Percentiles rank a stretch among this genome's conserved stretches.
Evolutionary conservation across 768 basidiomycete genomes (phyloP).

Genomic region (Gyrodon lividus): DNA sequence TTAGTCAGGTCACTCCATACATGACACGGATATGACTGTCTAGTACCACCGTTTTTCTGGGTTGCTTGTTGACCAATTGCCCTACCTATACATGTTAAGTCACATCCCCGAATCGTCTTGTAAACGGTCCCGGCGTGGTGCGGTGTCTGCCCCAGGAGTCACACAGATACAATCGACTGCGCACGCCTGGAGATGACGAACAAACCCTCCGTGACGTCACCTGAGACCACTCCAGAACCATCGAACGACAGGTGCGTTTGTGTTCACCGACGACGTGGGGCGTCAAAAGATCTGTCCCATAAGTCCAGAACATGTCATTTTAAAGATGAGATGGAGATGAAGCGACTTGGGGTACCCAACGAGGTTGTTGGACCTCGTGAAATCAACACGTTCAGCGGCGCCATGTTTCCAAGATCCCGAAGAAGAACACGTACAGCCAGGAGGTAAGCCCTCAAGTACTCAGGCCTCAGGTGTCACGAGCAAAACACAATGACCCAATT

Average conservation of each 20-base stretch:
- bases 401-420: conserved; percentile 17
- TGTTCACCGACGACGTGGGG: not conserved
- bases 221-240: conserved; percentile 5
- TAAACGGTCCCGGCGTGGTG: conserved; percentile 23
- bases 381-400: conserved; percentile 13
- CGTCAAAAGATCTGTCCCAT: not conserved
- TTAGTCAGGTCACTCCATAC: not conserved
- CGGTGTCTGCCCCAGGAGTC: conserved; percentile 4
- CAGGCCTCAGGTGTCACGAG: not conserved
- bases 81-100: conserved; percentile 15
- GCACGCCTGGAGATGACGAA: not conserved
- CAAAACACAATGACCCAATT: conserved; percentile 1
- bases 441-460: conserved; percentile 9
- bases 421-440: conserved; percentile 27
- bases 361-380: conserved; percentile 18
- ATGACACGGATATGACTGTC: conserved; percentile 29
- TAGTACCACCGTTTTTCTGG: conserved; percentile 9
- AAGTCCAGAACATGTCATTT: not conserved
- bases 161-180: not conserved
- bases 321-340: conserved; percentile 1
- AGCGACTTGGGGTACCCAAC: conserved; percentile 1
- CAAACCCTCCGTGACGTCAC: not conserved
- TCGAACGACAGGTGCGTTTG: not conserved
- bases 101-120: conserved; percentile 17
- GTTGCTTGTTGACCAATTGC: conserved; percentile 8